These are phyloP conservation scores for Penicillium goetzii DNA, from an alignment of 495 filamentous ascomycete species.

Conservation along the genomic window DNA sequence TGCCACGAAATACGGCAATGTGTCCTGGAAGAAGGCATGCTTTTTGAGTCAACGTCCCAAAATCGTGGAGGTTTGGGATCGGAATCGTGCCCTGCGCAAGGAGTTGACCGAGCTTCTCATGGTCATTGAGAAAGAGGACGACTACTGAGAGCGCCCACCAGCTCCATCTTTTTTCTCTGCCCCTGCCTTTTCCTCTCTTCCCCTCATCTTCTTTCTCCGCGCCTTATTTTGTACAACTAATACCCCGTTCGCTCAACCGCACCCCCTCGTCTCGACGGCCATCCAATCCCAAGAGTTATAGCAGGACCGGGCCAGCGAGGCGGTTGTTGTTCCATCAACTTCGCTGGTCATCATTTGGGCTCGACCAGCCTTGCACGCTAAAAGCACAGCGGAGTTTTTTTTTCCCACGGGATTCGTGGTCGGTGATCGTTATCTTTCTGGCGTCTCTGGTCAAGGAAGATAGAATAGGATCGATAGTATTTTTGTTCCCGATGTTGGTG, in stretches of 20 bases:
- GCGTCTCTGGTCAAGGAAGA: slow-evolving; percentile 28
- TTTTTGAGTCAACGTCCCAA: slow-evolving; percentile 47
- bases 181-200: slow-evolving; percentile 14
- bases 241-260: slow-evolving; percentile 25
- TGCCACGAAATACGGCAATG: slow-evolving; percentile 35
- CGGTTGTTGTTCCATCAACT: slow-evolving; percentile 15
- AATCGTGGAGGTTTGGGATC: slow-evolving; percentile 50
- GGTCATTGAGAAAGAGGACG: slow-evolving; percentile 48
- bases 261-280: slow-evolving; percentile 1
- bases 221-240: slow-evolving; percentile 32
- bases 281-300: background rate
- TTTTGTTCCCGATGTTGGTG: slow-evolving; percentile 11
- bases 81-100: slow-evolving; percentile 49
- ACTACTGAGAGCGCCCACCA: slow-evolving; percentile 40
- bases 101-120: slow-evolving; percentile 51
- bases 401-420: slow-evolving; percentile 21
- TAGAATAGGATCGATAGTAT: slow-evolving; percentile 13
- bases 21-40: slow-evolving; percentile 49
- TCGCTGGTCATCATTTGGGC: background rate
- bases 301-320: background rate
- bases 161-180: too few species aligned
- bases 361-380: slow-evolving; percentile 18
- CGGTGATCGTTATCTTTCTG: slow-evolving; percentile 25
- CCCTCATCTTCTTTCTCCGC: slow-evolving; percentile 15
- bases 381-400: slow-evolving; percentile 29